These are phyloP conservation scores for Mucor plumbeus DNA, from an alignment of 371 early-diverging fungal species.

Conservation along the genomic window DNA sequence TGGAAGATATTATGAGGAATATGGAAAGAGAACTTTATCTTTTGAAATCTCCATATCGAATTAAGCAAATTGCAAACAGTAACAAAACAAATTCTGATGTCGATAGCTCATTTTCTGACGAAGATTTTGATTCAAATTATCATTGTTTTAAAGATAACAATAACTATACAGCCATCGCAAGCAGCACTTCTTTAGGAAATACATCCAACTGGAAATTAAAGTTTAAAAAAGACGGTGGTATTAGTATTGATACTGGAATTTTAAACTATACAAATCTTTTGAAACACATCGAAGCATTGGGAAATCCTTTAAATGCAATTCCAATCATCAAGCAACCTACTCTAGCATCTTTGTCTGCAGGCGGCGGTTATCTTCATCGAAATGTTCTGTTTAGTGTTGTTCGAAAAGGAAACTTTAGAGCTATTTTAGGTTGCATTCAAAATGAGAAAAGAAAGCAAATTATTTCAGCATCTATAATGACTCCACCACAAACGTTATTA, in stretches of 20 bases:
- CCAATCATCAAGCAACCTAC: constrained; percentile 23
- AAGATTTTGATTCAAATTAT: constrained; percentile 8
- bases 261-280: constrained; percentile 16
- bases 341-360: constrained; percentile 14
- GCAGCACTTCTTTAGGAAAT: neutral
- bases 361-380: constrained; percentile 18
- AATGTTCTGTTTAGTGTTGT: constrained; percentile 9
- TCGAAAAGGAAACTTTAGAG: constrained; percentile 17
- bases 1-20: constrained; percentile 23
- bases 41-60: constrained; percentile 4
- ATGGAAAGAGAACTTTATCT: constrained; percentile 29
- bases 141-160: neutral
- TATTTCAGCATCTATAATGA: neutral
- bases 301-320: neutral
- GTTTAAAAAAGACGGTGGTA: constrained; percentile 15
- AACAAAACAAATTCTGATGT: neutral
- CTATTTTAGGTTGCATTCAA: constrained; percentile 16
- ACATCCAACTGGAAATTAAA: constrained; percentile 21
- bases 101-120: constrained; percentile 7
- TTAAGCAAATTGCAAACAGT: neutral
- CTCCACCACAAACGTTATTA: neutral
- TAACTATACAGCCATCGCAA: neutral
- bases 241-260: constrained; percentile 27
- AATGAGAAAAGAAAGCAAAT: constrained; percentile 4
- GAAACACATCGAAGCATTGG: constrained; percentile 18